phyloP scores from a whole-genome alignment of 2,329 filamentous ascomycete species.

The Zymoseptoria crescenta region DNA sequence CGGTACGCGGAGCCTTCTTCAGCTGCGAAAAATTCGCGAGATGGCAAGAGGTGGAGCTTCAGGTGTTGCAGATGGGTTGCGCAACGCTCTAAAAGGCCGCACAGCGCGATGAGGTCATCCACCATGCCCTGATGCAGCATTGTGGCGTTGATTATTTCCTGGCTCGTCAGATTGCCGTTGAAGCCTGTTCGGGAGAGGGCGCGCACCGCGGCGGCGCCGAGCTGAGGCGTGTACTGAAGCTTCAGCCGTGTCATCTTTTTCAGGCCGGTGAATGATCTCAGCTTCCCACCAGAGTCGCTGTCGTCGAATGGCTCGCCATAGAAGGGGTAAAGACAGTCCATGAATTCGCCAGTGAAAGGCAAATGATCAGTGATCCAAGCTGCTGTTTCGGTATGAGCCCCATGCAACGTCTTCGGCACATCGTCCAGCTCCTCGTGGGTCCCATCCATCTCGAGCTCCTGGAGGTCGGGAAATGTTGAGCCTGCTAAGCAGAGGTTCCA shows the following conservation, averaged over 20 bases:
- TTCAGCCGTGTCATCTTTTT: constrained; percentile 13
- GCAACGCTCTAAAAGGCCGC: constrained; percentile 12
- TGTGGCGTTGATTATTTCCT: constrained; percentile 13
- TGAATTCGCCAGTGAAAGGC: neutral
- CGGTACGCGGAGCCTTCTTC: constrained; percentile 1
- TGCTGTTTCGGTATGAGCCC: neutral
- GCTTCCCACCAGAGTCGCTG: neutral
- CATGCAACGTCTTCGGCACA: neutral
- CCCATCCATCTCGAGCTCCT: constrained; percentile 7
- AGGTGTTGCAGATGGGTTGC: constrained; percentile 13
- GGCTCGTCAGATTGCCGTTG: constrained; percentile 8
- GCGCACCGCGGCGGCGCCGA: neutral
- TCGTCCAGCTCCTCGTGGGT: neutral
- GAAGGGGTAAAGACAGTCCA: neutral
- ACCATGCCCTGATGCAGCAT: constrained; percentile 3
- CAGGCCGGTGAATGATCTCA: constrained; percentile 9
- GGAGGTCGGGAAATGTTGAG: constrained; percentile 12
- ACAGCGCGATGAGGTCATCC: constrained; percentile 4
- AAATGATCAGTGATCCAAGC: too few relatives aligned
- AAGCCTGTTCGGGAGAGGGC: too few relatives aligned
- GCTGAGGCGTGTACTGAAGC: constrained; percentile 4
- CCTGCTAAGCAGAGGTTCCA: constrained; percentile 17
- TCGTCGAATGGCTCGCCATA: neutral
- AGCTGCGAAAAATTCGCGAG: neutral
- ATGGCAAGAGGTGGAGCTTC: constrained; percentile 12